Evolutionary conservation across 345 rosid species (phyloP), one percentile per base, ranked within the genome.

Genomic region (Eutrema japonicum): DNA sequence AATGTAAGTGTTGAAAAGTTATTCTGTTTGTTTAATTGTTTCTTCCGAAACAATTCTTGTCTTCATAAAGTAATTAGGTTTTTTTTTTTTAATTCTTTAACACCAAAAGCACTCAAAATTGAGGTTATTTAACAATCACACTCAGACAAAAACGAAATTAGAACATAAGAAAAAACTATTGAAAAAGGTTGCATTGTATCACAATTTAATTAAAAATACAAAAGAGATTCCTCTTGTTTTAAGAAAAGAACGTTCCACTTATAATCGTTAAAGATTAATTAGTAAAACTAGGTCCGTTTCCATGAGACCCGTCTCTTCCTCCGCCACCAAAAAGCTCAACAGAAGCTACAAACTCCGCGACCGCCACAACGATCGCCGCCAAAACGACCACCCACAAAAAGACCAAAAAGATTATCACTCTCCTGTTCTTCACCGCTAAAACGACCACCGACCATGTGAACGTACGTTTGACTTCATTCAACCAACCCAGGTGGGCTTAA

Each of bases 361-460:
- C 45, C 45, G 45, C 13, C 13, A 41, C 59, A 33, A n/a, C 60
- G 26, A n/a, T 41, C 60, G 33, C 60, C 41, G 4, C 6, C 2
- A 13, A 33, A 55, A 33, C 60, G 60, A 55, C 8, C 60, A 36
- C 60, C 40, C 11, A 54, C 60, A 33, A 3, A 54, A 54, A 54
- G 60, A 54, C 60, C 22, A 22, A 22, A 22, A 22, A 0, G 22
- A 22, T 22, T 8, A 43, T 43, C 47, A 43, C 47, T 43, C n/a
- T 13, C 47, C 7, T 7, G 0, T 37, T 37, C 9, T 7, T 37
- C 10, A 7, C 11, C 4, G 32, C 3, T 4, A 2, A 30, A 30
- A 30, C 4, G 30, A 29, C 30, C 30, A 29, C 18, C 18, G 18
- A n/a, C n/a, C n/a, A 1, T 18, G 18, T 18, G 18, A 18, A 18